Conservation (phyloP, 768 basidiomycete genomes). For the Suillus bovinus region DNA sequence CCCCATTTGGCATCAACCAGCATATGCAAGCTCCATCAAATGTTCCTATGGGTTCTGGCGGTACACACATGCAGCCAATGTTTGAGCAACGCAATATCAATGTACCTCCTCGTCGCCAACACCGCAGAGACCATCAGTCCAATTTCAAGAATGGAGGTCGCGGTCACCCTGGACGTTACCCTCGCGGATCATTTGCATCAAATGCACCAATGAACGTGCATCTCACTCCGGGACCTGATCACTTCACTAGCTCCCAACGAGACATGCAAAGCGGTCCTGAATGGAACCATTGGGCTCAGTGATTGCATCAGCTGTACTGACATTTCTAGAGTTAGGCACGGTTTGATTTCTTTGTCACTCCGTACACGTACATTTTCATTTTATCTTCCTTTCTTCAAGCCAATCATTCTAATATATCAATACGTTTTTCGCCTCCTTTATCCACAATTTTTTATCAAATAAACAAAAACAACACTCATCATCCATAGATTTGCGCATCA, state of each 20-base stretch:
- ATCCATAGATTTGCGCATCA: neutral
- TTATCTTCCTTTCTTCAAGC: conserved; percentile 15
- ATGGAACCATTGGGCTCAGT: conserved; percentile 5
- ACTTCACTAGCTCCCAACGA: conserved; percentile 1
- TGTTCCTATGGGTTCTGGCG: conserved; percentile 17
- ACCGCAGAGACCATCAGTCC: conserved; percentile 30
- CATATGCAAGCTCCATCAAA: conserved; percentile 19
- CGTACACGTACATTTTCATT: conserved; percentile 14
- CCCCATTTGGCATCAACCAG: conserved; percentile 23
- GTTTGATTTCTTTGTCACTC: neutral
- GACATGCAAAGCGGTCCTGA: neutral
- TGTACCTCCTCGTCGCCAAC: conserved; percentile 31
- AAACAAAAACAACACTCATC: neutral
- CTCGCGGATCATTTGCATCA: conserved; percentile 15
- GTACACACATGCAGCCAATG: conserved; percentile 14
- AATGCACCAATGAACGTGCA: neutral
- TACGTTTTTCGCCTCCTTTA: conserved; percentile 9
- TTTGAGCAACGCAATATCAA: conserved; percentile 26
- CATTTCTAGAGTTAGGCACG: neutral
- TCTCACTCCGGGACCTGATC: neutral
- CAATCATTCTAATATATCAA: conserved; percentile 11
- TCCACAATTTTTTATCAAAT: conserved; percentile 13
- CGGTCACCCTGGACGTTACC: conserved; percentile 20
- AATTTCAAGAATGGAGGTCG: conserved; percentile 26
- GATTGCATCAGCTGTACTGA: neutral